Percentiles rank a stretch among this genome's conserved stretches.
Evolutionary conservation across 2,329 filamentous ascomycete species (phyloP).

Genomic region (Catunica adiposa): DNA sequence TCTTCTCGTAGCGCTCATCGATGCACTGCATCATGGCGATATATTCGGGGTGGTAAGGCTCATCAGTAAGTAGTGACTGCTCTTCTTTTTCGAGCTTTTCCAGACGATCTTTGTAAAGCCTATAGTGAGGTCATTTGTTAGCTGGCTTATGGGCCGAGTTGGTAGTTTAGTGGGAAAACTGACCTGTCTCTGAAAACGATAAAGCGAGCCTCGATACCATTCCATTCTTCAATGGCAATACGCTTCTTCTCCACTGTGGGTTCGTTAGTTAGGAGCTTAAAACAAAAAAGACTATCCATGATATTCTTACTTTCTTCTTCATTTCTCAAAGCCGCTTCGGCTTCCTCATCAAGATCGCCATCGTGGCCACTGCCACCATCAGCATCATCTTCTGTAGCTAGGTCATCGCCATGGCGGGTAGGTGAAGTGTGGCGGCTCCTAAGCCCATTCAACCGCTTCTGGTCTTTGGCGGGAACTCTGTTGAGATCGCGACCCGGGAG

Average conservation of each 20-base stretch:
- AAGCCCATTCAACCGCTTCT: constrained; percentile 1
- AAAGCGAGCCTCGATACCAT: constrained; percentile 76
- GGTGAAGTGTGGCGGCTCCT: constrained; percentile 3
- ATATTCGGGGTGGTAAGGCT: constrained; percentile 76
- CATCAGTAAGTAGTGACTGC: constrained; percentile 39
- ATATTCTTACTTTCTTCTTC: constrained; percentile 44
- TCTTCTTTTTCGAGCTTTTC: constrained; percentile 61
- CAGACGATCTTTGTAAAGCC: constrained; percentile 76
- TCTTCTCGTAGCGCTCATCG: constrained; percentile 65
- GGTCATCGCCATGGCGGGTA: constrained; percentile 17
- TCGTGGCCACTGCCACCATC: constrained; percentile 16
- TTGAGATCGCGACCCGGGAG: constrained; percentile 21
- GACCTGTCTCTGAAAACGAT: constrained; percentile 66
- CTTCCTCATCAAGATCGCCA: constrained; percentile 36
- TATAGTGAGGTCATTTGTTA: constrained; percentile 22
- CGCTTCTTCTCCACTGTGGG: constrained; percentile 57
- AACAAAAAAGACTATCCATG: constrained; percentile 5
- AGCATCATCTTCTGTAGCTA: constrained; percentile 21
- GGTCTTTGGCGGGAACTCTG: neutral
- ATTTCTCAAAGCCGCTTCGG: constrained; percentile 40
- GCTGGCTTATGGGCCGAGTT: neutral
- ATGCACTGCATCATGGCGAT: constrained; percentile 79
- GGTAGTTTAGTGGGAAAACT: constrained; percentile 18
- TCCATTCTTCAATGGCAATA: constrained; percentile 62
- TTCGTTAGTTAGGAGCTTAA: neutral